phyloP scores from a whole-genome alignment of 2,329 filamentous ascomycete species.

The Tolypocladium amazonense region DNA sequence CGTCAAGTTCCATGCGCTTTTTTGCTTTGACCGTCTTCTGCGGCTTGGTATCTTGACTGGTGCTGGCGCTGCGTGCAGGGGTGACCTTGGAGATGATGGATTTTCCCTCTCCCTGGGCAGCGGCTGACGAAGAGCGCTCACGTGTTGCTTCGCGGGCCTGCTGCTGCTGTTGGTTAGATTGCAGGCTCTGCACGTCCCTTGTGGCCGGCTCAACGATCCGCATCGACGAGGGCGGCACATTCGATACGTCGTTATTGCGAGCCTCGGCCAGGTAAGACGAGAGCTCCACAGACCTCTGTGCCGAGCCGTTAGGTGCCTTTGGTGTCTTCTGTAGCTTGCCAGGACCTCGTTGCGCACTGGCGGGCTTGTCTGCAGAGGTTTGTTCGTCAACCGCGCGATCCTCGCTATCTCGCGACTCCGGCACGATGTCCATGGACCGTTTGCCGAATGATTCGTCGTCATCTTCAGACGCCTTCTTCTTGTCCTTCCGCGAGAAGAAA shows the following conservation, averaged over 20 bases:
- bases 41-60: conserved; percentile 37
- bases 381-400: conserved; percentile 30
- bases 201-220: conserved; percentile 47
- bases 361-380: conserved; percentile 32
- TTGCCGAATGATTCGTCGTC: conserved; percentile 53
- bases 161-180: conserved; percentile 17
- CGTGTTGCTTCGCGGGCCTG: conserved; percentile 15
- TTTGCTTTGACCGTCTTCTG: conserved; percentile 40
- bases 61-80: conserved; percentile 14
- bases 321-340: conserved; percentile 64
- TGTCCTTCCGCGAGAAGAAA: conserved; percentile 53
- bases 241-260: conserved; percentile 41
- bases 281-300: conserved; percentile 27
- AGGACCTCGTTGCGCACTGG: conserved; percentile 40
- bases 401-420: conserved; percentile 33
- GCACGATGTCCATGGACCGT: conserved; percentile 45
- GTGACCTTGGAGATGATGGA: conserved; percentile 9
- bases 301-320: conserved; percentile 21
- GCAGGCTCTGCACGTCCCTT: conserved; percentile 27
- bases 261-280: conserved; percentile 31
- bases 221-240: conserved; percentile 46
- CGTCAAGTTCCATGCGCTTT: conserved; percentile 56
- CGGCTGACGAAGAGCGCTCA: conserved; percentile 22
- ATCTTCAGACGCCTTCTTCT: conserved; percentile 44
- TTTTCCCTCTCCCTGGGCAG: conserved; percentile 26